Base-by-base conservation (phyloP, 2,329 filamentous ascomycete genomes). In the Hypoxylon sp. region DNA sequence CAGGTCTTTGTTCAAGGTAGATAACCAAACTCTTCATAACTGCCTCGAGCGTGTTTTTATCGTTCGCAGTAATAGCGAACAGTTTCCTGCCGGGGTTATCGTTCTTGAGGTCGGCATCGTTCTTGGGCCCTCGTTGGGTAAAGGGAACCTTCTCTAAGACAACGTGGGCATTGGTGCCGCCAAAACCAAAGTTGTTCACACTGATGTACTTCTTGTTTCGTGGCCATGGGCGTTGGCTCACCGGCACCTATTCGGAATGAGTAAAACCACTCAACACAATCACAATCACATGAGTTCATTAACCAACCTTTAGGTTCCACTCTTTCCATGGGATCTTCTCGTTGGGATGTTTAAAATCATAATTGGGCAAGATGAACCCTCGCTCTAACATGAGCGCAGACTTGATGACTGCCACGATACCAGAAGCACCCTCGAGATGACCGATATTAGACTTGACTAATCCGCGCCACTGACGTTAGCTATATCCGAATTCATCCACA, bases 371-470 rank as follows among this genome's bases (percentile, higher is more conserved):
- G 28, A 87, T 81, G 62, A 84, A 83, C 4, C 81, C 82, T 58
- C 82, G 80, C 68, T 87, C 84, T 1, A 87, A 79, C 79, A 84
- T 85, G 63, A 87, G 67, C 0, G 82, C 80, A 0, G 83, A 81
- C 74, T 87, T 87, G 68, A 87, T 85, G 17, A 87, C 74, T 3
- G 81, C 83, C 0, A 82, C 79, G 17, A 87, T 81, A n/a, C 85
- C 84, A 1, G 82, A 84, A 0, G 83, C 83, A 2, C 81, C 84
- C 68, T 87, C 85, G 5, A 84, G 62, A 72, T 87, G 86, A 9
- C 85, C 85, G 32, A 86, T 80, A 57, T 85, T 86, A 4, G 83
- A 82, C 66, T 86, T 86, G 1, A 53, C 53, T 32, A 21, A 23
- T 30, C 1, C 1, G 11, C n/a, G 6, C 2, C 10, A 23, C 7